Evolutionary conservation across 2,329 filamentous ascomycete species (phyloP).

Genomic region (Clonostachys byssicola): DNA sequence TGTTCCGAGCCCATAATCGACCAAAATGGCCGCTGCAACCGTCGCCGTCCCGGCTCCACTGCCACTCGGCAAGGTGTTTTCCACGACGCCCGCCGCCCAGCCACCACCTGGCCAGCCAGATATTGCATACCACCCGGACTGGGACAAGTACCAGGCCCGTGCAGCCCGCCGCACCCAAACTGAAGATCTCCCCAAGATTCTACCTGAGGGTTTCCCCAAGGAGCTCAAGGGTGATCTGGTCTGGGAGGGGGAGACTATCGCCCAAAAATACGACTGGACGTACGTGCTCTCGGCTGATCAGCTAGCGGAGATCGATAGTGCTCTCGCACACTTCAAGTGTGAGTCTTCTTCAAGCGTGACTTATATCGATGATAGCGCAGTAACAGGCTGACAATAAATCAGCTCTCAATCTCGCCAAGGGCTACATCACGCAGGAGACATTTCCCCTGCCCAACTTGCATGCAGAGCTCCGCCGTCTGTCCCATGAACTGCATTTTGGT

Average conservation of each 20-base stretch:
- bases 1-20: no score
- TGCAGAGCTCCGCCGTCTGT: constrained; percentile 41
- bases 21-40: no score
- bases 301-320: constrained; percentile 41
- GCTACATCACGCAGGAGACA: constrained; percentile 38
- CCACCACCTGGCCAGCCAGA: constrained; percentile 46
- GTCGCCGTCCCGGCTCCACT: no score
- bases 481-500: constrained; percentile 49
- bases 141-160: constrained; percentile 47
- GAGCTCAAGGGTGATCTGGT: constrained; percentile 45
- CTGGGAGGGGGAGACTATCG: constrained; percentile 50
- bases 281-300: constrained; percentile 41
- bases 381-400: not conserved
- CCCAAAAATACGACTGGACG: constrained; percentile 45
- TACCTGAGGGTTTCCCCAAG: constrained; percentile 46
- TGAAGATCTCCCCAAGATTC: constrained; percentile 26
- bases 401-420: constrained; percentile 21
- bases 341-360: constrained; percentile 1
- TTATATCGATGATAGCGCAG: not conserved
- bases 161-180: constrained; percentile 35
- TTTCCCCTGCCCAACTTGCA: constrained; percentile 53
- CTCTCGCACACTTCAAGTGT: constrained; percentile 37
- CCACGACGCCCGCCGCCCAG: not conserved
- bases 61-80: no score
- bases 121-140: constrained; percentile 52